Evolutionary conservation across 2,329 filamentous ascomycete species (phyloP).

Genomic region (Trichophyton verrucosum): DNA sequence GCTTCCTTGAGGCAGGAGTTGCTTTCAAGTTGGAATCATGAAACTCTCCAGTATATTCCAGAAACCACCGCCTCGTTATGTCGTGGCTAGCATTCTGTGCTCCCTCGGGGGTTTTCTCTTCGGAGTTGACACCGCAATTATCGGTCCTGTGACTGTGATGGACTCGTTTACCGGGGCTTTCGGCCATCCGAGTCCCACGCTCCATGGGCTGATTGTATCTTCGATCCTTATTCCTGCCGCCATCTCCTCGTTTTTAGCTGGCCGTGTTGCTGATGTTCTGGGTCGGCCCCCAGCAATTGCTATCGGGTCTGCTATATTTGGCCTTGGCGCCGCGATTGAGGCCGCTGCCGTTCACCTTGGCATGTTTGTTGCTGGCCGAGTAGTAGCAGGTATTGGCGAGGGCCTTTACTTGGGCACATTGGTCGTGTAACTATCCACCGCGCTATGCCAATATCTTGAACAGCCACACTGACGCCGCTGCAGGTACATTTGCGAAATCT

Average conservation of each 20-base stretch:
- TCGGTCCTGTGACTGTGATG: constrained; percentile 47
- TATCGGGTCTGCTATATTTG: constrained; percentile 43
- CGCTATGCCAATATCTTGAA: neutral
- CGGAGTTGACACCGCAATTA: constrained; percentile 36
- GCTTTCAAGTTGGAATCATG: neutral
- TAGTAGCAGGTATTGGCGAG: constrained; percentile 47
- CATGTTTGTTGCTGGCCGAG: constrained; percentile 45
- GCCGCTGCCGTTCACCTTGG: constrained; percentile 35
- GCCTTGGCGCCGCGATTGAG: constrained; percentile 42
- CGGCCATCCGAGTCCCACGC: constrained; percentile 35
- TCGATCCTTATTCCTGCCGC: constrained; percentile 43
- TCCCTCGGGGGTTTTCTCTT: neutral
- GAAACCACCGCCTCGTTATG: neutral
- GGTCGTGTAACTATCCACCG: constrained; percentile 31
- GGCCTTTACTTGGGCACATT: constrained; percentile 47
- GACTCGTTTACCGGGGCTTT: constrained; percentile 35
- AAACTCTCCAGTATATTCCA: neutral
- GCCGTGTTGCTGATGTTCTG: constrained; percentile 40
- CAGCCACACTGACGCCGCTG: neutral
- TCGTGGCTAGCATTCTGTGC: neutral
- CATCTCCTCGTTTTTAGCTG: constrained; percentile 42
- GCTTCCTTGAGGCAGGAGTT: neutral
- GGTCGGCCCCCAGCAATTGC: constrained; percentile 40
- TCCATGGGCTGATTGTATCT: constrained; percentile 45
- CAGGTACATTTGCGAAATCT: constrained; percentile 49